A percentile compares a stretch with the other conserved stretches of the same genome.
Conservation (phyloP, 2,329 filamentous ascomycete species). For the Exophiala phaeomuriformis region DNA sequence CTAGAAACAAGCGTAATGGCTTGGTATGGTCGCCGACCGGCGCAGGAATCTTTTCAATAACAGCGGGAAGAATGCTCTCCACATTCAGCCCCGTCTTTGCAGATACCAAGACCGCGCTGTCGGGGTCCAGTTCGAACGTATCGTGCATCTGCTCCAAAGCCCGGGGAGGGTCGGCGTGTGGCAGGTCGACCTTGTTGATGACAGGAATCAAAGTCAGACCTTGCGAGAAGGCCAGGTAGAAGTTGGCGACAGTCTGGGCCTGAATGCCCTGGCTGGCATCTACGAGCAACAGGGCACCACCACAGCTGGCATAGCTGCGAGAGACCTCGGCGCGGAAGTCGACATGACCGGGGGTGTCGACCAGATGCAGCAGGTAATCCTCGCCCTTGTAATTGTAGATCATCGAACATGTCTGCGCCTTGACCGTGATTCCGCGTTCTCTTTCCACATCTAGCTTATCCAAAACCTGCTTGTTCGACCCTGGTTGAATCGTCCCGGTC, state of each 20-base stretch:
- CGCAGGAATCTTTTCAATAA: constrained; percentile 76
- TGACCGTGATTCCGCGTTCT: constrained; percentile 94
- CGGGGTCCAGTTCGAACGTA: constrained; percentile 79
- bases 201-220: constrained; percentile 81
- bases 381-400: constrained; percentile 77
- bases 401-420: constrained; percentile 98
- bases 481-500: constrained; percentile 83
- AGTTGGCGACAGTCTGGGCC: constrained; percentile 96
- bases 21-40: constrained; percentile 66
- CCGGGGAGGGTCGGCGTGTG: constrained; percentile 76
- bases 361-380: constrained; percentile 89
- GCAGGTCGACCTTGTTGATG: constrained; percentile 93
- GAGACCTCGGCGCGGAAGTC: constrained; percentile 97
- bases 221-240: constrained; percentile 93
- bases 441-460: constrained; percentile 96
- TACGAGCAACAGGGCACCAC: constrained; percentile 82
- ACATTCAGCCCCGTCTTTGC: constrained; percentile 93
- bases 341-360: constrained; percentile 95
- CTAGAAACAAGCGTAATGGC: constrained; percentile 75
- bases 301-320: constrained; percentile 90
- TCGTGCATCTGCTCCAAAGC: constrained; percentile 79
- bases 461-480: constrained; percentile 86
- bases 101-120: constrained; percentile 69
- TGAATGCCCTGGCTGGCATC: constrained; percentile 96
- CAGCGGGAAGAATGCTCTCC: constrained; percentile 68